These are phyloP conservation scores for Eucalyptus pauciflora DNA, from an alignment of 345 rosid genomes.

Conservation along the genomic window DNA sequence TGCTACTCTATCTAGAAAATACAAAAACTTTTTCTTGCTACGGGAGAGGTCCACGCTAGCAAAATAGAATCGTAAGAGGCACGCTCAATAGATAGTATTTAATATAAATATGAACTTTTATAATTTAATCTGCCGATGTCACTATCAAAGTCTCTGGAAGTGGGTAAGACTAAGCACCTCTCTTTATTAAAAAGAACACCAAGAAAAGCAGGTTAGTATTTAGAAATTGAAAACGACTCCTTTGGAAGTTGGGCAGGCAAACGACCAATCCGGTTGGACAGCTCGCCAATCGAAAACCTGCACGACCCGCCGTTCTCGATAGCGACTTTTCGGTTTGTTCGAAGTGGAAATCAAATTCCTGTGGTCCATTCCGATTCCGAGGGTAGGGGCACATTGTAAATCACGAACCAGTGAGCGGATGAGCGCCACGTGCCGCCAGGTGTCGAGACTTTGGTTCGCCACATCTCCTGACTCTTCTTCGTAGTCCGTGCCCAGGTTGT, in stretches of 20 bases:
- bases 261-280: background rate
- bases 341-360: background rate
- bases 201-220: background rate
- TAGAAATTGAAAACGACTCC: background rate
- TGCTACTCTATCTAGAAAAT: background rate
- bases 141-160: background rate
- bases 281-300: background rate
- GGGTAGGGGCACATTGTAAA: background rate
- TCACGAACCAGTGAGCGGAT: background rate
- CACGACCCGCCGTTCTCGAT: background rate
- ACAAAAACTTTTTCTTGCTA: background rate
- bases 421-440: background rate
- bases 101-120: background rate
- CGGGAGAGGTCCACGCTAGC: background rate
- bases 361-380: background rate
- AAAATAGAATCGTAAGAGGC: background rate
- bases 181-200: background rate
- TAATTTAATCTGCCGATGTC: background rate
- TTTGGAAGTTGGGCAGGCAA: background rate
- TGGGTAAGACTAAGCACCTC: background rate
- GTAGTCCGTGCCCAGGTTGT: background rate
- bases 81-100: background rate
- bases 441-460: background rate
- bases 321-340: background rate
- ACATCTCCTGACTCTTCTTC: background rate